phyloP scores from a whole-genome alignment of 2,329 filamentous ascomycete genomes.

The Geosmithia morbida region DNA sequence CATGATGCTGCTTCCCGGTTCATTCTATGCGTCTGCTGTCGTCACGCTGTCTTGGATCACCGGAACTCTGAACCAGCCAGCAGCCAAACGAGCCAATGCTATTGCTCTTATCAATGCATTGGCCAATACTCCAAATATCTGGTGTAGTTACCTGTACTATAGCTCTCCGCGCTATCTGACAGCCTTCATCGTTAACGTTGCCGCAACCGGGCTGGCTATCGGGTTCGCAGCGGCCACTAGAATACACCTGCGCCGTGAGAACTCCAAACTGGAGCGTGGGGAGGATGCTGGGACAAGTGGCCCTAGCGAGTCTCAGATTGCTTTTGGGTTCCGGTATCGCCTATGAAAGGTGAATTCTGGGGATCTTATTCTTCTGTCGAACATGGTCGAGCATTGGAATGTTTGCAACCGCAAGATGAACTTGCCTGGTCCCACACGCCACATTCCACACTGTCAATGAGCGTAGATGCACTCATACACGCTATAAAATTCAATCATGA shows the following conservation, averaged over 20 bases:
- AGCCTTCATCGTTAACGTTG: conserved; percentile 12
- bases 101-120: conserved; percentile 58
- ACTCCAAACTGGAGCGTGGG: conserved; percentile 12
- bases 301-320: conserved; percentile 12
- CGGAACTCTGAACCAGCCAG: conserved; percentile 39
- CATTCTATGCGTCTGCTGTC: conserved; percentile 11
- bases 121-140: conserved; percentile 37
- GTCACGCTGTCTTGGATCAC: conserved; percentile 13
- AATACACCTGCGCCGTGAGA: conserved; percentile 11
- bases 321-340: conserved; percentile 10
- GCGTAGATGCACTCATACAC: too few relatives aligned
- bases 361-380: conserved; percentile 27
- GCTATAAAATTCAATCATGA: too few relatives aligned
- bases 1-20: conserved; percentile 18
- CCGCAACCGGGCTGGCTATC: conserved; percentile 11
- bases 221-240: conserved; percentile 7
- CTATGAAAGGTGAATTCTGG: background rate
- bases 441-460: too few relatives aligned
- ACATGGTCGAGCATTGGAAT: conserved; percentile 39
- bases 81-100: conserved; percentile 52
- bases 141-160: conserved; percentile 48
- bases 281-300: conserved; percentile 11
- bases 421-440: background rate
- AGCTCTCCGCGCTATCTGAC: conserved; percentile 6
- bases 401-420: conserved; percentile 20